phyloP scores from a whole-genome alignment of 495 filamentous ascomycete genomes.

The Xylaria telfairii region DNA sequence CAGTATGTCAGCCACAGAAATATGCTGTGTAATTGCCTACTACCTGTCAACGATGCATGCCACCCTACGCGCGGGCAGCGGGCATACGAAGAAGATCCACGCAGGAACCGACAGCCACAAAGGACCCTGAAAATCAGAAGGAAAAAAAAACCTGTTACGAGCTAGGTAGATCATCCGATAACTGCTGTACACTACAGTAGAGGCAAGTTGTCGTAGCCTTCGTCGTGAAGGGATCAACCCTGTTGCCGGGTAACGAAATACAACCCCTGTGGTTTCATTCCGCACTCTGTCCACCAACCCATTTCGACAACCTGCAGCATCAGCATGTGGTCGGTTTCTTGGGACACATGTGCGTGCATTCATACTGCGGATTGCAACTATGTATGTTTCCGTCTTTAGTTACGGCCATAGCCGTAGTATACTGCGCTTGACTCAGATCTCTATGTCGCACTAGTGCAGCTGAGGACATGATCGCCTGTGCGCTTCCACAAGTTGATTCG shows the following conservation, averaged over 20 bases:
- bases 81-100: background rate
- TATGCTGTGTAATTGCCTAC: background rate
- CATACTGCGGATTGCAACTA: no score
- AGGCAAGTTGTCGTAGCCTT: background rate
- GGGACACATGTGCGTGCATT: no score
- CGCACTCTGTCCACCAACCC: background rate
- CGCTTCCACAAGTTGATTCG: background rate
- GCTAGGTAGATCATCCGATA: background rate
- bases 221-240: background rate
- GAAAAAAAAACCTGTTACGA: background rate
- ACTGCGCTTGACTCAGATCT: background rate
- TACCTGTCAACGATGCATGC: background rate
- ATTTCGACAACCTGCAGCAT: background rate
- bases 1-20: no score
- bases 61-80: background rate
- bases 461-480: constrained; percentile 6
- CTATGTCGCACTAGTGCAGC: constrained; percentile 6
- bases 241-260: background rate
- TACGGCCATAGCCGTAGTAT: background rate
- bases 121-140: constrained; percentile 5
- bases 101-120: background rate
- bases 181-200: background rate
- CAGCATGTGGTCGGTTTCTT: no score
- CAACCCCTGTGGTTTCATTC: background rate
- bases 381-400: background rate